Evolutionary conservation across 1,139 yeast genomes (phyloP), one percentile per base, ranked within the genome.

Genomic region (Pichia norvegensis): DNA sequence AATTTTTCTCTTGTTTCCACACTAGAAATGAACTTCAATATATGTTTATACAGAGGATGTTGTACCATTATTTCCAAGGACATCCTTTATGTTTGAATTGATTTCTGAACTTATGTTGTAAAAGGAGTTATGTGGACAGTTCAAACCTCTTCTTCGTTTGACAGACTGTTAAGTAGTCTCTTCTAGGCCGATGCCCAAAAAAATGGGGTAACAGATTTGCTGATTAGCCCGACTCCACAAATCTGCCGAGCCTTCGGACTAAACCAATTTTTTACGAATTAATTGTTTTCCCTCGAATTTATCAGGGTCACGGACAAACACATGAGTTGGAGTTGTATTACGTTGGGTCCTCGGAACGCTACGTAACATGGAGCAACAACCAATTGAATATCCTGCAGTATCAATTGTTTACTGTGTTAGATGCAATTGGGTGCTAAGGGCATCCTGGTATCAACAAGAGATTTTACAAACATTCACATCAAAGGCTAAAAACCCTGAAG

Each of bases 1-100:
- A 81, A 64, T 70, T 90, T 90, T 64, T 90, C 97, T 56, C 94
- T 70, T 31, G 85, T 85, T 43, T 64, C 70, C 49, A 53, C 72
- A 42, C 78, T 68, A 59, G 84, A 88, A 56, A 83, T 68, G 61
- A 81, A 81, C 60, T 70, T 75, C 61, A 85, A 70, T 36, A 82
- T 63, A 57, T 80, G 82, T 49, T 73, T 67, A 49, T 83, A 67
- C 4, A 85, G 71, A 20, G 96, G 96, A 64, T 87, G 95, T 64
- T 82, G 81, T 43, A 80, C 69, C 39, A 82, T 58, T 19, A 83
- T 67, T 62, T 83, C 87, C 52, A 72, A 79, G 51, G 80, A 85
- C 81, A 81, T 53, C 40, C 11, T 41, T 36, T 17, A 25, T 29
- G 9, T 17, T 21, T 20, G 17, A 7, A 20, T 20, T 27, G 5